phyloP scores from a whole-genome alignment of 2,329 filamentous ascomycete genomes.

The Hypoxylon sp. region DNA sequence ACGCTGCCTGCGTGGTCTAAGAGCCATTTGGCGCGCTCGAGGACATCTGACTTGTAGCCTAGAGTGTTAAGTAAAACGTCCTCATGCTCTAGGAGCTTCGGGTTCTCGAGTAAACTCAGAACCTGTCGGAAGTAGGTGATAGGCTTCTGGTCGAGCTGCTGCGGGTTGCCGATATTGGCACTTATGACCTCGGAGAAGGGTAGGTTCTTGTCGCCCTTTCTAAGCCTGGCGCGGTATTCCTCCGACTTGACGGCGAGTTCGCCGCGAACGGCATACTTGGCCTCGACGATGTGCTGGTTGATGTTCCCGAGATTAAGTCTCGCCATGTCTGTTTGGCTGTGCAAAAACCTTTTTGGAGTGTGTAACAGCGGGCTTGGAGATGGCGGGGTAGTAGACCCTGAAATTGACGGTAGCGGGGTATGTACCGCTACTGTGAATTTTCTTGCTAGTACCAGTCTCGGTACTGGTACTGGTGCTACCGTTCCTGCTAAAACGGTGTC shows the following conservation, averaged over 20 bases:
- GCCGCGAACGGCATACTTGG: constrained; percentile 96
- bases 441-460: constrained; percentile 14
- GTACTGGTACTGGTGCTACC: constrained; percentile 30
- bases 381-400: constrained; percentile 47
- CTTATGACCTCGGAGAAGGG: constrained; percentile 94
- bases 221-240: constrained; percentile 83
- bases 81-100: constrained; percentile 83
- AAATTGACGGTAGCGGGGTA: constrained; percentile 38
- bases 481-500: constrained; percentile 21
- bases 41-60: constrained; percentile 90
- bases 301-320: constrained; percentile 86
- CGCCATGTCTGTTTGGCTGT: constrained; percentile 49
- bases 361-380: constrained; percentile 34
- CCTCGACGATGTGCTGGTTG: constrained; percentile 88
- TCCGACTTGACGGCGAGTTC: constrained; percentile 96
- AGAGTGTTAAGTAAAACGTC: constrained; percentile 81
- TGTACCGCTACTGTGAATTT: constrained; percentile 8
- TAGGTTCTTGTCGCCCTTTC: constrained; percentile 71
- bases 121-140: constrained; percentile 99
- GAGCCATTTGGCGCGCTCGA: constrained; percentile 85
- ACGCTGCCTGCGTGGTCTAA: constrained; percentile 89
- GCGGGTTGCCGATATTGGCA: constrained; percentile 98
- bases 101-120: constrained; percentile 92
- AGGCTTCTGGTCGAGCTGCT: constrained; percentile 98
- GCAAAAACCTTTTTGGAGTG: constrained; percentile 38